Base-by-base conservation (phyloP, 805 yeast species). In the Candida jianshihensis region DNA sequence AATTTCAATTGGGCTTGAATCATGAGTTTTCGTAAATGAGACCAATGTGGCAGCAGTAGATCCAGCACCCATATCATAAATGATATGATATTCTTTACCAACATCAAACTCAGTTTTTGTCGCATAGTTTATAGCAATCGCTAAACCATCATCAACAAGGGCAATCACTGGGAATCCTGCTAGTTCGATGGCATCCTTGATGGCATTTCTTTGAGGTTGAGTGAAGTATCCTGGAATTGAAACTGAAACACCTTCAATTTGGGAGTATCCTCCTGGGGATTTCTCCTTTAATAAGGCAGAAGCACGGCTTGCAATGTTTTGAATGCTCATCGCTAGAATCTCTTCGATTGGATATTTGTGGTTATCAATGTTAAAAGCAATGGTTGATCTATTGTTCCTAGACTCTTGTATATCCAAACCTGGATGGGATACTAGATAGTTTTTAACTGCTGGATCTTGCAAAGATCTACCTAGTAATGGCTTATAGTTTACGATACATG, bases 61-160 rank as follows among this genome's bases (percentile, higher is more conserved):
- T 2, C 95, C 95, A 5, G 96, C 90, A 32, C 98, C 98, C 73
- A 84, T 74, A 57, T 92, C 98, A 54, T 81, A 87, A 25, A 92
- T 71, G 34, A 87, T 54, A 53, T 84, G 84, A 50, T 76, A 70
- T 47, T 75, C 75, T 38, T 67, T 71, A 3, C 66, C 69, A 11
- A 41, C 39, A 6, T 60, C 58, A 41, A 71, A 71, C 21, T 66
- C 65, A 34, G 75, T 68, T 31, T 72, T 69, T 22, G 83, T 68
- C 2, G 86, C 85, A 56, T 76, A 89, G 51, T 87, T 85, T 30
- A 85, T 60, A 1, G 95, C 96, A 13, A 86, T 87, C 3, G 97
- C 92, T n/a, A 86, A 62, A 13, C 96, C 97, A 56, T 90, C 97
- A 52, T 84, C 89, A 3, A 89, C 83, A 37, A 90, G 64, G 2